Base-by-base conservation (phyloP, 306 rosid genomes). In the Senna tora region DNA sequence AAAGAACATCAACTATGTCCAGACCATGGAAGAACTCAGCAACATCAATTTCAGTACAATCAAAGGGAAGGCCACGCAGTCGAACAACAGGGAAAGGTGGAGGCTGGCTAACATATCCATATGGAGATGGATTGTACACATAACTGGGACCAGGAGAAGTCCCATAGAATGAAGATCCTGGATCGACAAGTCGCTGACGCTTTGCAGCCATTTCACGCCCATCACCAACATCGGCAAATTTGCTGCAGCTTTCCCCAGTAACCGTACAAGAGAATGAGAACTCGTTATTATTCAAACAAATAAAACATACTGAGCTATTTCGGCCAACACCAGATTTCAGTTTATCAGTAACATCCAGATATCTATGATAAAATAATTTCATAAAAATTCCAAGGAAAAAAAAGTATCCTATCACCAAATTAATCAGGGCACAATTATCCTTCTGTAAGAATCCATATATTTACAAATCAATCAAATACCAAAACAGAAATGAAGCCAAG, bases 141-240 rank as follows among this genome's bases (percentile, higher is more conserved):
- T 76, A 81, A 77, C 90, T 84, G 65, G 97, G 83, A 75, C 86
- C 91, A 6, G 93, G 90, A 76, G 98, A 68, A 73, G 77, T 43
- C 43, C 93, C 98, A 81, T 90, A 90, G 72, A 85, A 88, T 47
- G 98, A 88, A 69, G 98, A 83, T 43, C 97, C 93, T 46, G 84
- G 88, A 59, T 90, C 97, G 54, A 85, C 81, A 16, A 89, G 77
- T 65, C 98, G 85, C 82, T 90, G 97, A 53, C 98, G 96, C 79
- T 93, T 93, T 25, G 97, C 78, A 58, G 97, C 91, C 98, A 90
- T 88, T 83, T 93, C 98, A 28, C 92, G 93, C 16, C 96, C 98
- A 77, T 93, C 93, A 38, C 87, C 88, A 57, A 88, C 93, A 84
- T 88, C 87, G 46, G 65, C 79, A 77, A 68, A 88, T 82, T 81